phyloP scores from a whole-genome alignment of 2,329 filamentous ascomycete genomes.

The Ascochyta viciae-villosae region DNA sequence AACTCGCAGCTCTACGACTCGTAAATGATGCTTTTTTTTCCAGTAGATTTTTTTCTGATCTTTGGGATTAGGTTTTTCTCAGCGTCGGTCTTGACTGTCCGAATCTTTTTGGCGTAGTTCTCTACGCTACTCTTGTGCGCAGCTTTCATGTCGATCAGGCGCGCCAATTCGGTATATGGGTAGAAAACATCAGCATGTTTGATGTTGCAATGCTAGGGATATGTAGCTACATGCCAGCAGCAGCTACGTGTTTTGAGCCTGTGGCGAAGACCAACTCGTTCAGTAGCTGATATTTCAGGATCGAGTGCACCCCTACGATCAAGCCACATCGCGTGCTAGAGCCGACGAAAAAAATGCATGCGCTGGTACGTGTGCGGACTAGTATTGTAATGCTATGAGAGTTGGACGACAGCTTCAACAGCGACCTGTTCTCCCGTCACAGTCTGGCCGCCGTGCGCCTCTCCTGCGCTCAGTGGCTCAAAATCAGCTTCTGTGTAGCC shows the following conservation, averaged over 20 bases:
- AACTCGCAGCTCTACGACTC: too few species aligned
- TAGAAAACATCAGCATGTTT: too few species aligned
- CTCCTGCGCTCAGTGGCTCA: not conserved
- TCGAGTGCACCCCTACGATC: slow-evolving; percentile 1
- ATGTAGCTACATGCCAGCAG: too few species aligned
- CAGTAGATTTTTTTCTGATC: too few species aligned
- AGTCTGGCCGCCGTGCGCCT: not conserved
- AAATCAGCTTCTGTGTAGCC: not conserved
- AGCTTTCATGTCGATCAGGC: too few species aligned
- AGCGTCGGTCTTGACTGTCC: too few species aligned
- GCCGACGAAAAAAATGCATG: not conserved
- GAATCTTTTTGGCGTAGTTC: too few species aligned
- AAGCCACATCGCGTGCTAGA: not conserved
- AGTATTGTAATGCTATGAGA: slow-evolving; percentile 4
- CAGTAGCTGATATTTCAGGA: not conserved
- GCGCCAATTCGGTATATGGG: too few species aligned
- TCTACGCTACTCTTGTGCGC: too few species aligned
- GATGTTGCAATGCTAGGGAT: too few species aligned
- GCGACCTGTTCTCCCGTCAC: not conserved
- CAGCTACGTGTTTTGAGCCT: not conserved
- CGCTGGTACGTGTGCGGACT: not conserved
- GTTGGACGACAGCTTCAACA: not conserved
- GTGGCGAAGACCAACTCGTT: not conserved
- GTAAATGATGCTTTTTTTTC: too few species aligned
- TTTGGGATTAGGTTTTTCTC: too few species aligned